phyloP scores from a whole-genome alignment of 345 rosid genomes.

The Gossypium bickii region DNA sequence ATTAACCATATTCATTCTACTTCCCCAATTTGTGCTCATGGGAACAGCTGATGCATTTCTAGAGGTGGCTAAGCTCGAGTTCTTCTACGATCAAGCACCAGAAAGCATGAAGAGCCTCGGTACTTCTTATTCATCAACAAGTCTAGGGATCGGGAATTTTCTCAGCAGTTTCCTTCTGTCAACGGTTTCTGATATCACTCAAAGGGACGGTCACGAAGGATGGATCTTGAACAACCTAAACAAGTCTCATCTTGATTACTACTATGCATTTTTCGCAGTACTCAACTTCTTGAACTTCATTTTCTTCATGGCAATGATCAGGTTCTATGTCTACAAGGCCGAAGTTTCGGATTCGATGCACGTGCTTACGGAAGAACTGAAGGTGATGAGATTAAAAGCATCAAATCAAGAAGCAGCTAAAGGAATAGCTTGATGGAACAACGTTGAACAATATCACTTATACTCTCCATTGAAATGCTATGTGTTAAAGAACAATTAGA shows the following conservation, averaged over 20 bases:
- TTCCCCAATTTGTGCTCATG: conserved; percentile 80
- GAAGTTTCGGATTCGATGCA: conserved; percentile 58
- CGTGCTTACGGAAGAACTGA: conserved; percentile 47
- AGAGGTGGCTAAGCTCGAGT: conserved; percentile 75
- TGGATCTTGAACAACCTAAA: conserved; percentile 81
- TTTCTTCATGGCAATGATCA: conserved; percentile 51
- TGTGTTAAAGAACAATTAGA: background rate
- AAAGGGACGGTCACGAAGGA: conserved; percentile 42
- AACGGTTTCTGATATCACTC: conserved; percentile 50
- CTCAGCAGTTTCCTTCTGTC: conserved; percentile 69
- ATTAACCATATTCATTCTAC: conserved; percentile 53
- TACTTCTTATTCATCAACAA: conserved; percentile 54
- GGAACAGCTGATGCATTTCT: conserved; percentile 73
- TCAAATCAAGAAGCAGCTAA: conserved; percentile 16
- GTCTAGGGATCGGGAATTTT: conserved; percentile 63
- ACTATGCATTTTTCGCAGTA: conserved; percentile 60
- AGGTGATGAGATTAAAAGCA: conserved; percentile 21
- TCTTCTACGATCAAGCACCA: conserved; percentile 92
- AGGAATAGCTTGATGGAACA: conserved; percentile 5
- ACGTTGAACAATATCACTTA: background rate
- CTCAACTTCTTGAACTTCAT: conserved; percentile 54
- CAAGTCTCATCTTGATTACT: conserved; percentile 65
- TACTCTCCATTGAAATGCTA: background rate
- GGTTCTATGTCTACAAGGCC: conserved; percentile 59
- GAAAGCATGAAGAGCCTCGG: conserved; percentile 94